These are phyloP conservation scores for Candida jianshihensis DNA, from an alignment of 805 yeast genomes.

Conservation along the genomic window DNA sequence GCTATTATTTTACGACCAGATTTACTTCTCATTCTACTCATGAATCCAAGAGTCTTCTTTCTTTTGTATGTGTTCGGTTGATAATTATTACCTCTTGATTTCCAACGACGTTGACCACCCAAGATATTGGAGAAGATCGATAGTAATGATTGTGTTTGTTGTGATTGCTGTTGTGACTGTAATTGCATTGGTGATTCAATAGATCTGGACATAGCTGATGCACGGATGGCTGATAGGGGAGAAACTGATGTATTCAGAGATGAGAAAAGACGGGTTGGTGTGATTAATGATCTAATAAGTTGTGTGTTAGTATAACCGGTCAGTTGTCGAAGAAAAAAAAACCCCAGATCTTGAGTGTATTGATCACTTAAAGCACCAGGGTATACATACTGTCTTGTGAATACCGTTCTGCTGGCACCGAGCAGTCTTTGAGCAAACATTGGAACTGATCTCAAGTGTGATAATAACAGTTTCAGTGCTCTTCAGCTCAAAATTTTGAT, in stretches of 20 bases:
- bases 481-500: too few relatives aligned
- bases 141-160: slow-evolving; percentile 3
- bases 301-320: slow-evolving; percentile 6
- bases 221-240: slow-evolving; percentile 13
- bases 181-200: slow-evolving; percentile 18
- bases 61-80: slow-evolving; percentile 90
- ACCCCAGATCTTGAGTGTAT: too few relatives aligned
- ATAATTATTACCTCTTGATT: slow-evolving; percentile 88
- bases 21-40: slow-evolving; percentile 70
- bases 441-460: not conserved
- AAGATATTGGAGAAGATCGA: slow-evolving; percentile 27
- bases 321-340: too few relatives aligned
- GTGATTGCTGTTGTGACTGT: slow-evolving; percentile 10
- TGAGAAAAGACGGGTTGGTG: slow-evolving; percentile 11
- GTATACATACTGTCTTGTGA: not conserved
- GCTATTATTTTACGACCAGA: slow-evolving; percentile 73
- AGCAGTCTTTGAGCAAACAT: slow-evolving; percentile 7
- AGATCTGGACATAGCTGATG: slow-evolving; percentile 12
- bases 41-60: slow-evolving; percentile 84
- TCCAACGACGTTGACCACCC: slow-evolving; percentile 59
- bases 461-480: not conserved
- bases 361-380: too few relatives aligned
- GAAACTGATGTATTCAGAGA: slow-evolving; percentile 13
- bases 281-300: slow-evolving; percentile 1
- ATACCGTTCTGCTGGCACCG: not conserved